Evolutionary conservation across 106 monocot genomes (phyloP), one percentile per base, ranked within the genome.

Genomic region (Ottelia alismoides): DNA sequence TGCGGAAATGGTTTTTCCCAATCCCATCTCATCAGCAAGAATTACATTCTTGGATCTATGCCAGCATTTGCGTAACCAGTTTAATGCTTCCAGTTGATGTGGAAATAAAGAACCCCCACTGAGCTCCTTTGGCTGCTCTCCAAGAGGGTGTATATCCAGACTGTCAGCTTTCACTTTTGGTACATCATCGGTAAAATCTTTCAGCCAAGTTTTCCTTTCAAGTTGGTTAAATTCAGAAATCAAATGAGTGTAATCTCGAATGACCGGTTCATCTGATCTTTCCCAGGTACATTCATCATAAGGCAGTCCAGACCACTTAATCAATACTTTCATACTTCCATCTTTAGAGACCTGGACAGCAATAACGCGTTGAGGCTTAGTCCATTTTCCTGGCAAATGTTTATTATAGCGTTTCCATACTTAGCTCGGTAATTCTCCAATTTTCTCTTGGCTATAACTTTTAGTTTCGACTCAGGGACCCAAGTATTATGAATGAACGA

Each of bases 261-360:
- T 58, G 28, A 77, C 66, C 64, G 85, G 63, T 74, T 85, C 85
- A 74, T 96, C 79, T 57, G 89, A 58, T 46, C 56, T 76, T 67
- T 96, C 96, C 96, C 96, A 96, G 21, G 96, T 96, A 65, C 96
- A 89, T 50, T 96, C 96, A 62, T 89, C 96, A 45, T 96, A 96
- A 48, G 81, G 58, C 2, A 89, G 75, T 32, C 88, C 81, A 62
- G 53, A 49, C 96, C 96, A 96, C 74, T 96, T 96, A 58, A 79
- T 63, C 17, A 96, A 74, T 28, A 70, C 84, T 59, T 96, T 81
- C 65, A 69, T 61, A 20, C 17, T 51, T 58, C 74, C 71, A 76
- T 69, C 68, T 24, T 73, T 56, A 52, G 30, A 66, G 52, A 31
- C 52, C 50, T 70, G 84, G 40, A 89, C 65, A 57, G 82, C 66